Evolutionary conservation across 148 eudicot genomes (phyloP).

Genomic region (Nepenthes mirabilis): DNA sequence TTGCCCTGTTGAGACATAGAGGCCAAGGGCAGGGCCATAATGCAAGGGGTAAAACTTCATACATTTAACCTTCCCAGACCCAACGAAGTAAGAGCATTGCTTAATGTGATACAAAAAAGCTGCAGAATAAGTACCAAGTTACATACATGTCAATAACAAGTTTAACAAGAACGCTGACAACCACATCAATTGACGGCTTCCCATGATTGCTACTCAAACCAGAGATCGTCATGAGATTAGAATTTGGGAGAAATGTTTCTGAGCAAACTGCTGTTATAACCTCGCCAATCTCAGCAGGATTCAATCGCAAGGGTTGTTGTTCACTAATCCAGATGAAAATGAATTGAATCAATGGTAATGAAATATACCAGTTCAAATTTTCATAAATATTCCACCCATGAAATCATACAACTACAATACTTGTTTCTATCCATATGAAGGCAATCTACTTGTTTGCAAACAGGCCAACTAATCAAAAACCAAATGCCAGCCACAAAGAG

Average conservation of each 20-base stretch:
- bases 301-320: slow-evolving; percentile 86
- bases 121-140: background rate
- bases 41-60: too few relatives aligned
- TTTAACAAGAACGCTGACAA: slow-evolving; percentile 95
- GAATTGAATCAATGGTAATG: slow-evolving; percentile 1
- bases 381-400: too few relatives aligned
- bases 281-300: slow-evolving; percentile 81
- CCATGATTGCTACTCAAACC: slow-evolving; percentile 57
- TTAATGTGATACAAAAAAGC: background rate
- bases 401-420: too few relatives aligned
- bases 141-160: slow-evolving; percentile 99
- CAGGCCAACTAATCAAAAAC: background rate
- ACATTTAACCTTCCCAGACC: too few relatives aligned
- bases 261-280: slow-evolving; percentile 96
- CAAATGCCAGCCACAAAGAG: background rate
- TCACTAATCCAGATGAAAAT: slow-evolving; percentile 42
- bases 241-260: slow-evolving; percentile 46
- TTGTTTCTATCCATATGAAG: too few relatives aligned
- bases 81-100: background rate
- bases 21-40: too few relatives aligned
- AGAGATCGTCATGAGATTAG: slow-evolving; percentile 53
- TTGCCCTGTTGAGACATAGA: too few relatives aligned
- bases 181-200: slow-evolving; percentile 86
- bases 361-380: too few relatives aligned
- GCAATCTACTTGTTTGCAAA: background rate